Evolutionary conservation across 2,329 filamentous ascomycete species (phyloP).

Genomic region (Aureobasidium namibiae): DNA sequence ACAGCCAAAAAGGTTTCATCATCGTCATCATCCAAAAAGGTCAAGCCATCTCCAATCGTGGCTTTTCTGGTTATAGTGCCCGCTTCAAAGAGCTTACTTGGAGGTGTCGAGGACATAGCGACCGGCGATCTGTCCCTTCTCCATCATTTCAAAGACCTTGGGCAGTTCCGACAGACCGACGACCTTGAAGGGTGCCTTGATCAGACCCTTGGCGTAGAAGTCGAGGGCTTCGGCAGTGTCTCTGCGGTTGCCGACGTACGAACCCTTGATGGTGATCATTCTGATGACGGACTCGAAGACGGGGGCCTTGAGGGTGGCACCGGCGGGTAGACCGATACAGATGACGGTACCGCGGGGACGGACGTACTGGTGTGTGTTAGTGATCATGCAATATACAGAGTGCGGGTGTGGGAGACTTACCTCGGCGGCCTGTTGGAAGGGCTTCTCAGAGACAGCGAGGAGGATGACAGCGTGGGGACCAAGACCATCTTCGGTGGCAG

Average conservation of each 20-base stretch:
- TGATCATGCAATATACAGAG: not conserved
- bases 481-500: constrained; percentile 67
- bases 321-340: constrained; percentile 79
- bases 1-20: not conserved
- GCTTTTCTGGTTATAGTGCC: not conserved
- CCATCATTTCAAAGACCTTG: constrained; percentile 65
- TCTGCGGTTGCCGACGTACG: constrained; percentile 86
- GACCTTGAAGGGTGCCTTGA: constrained; percentile 70
- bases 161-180: constrained; percentile 73
- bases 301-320: constrained; percentile 70
- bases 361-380: constrained; percentile 52
- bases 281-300: constrained; percentile 83
- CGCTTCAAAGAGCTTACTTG: constrained; percentile 35
- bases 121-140: constrained; percentile 63
- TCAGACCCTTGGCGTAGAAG: constrained; percentile 75
- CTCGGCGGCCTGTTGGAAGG: constrained; percentile 86
- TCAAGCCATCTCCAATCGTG: not conserved
- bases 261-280: constrained; percentile 89
- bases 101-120: constrained; percentile 71
- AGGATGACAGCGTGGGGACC: constrained; percentile 84
- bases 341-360: constrained; percentile 74
- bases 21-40: not conserved
- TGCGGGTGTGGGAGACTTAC: constrained; percentile 16
- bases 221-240: constrained; percentile 85
- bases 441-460: constrained; percentile 79